Percentiles rank a stretch among this genome's conserved stretches.
Evolutionary conservation across 495 filamentous ascomycete genomes (phyloP).

Genomic region (Glonium stellatum): DNA sequence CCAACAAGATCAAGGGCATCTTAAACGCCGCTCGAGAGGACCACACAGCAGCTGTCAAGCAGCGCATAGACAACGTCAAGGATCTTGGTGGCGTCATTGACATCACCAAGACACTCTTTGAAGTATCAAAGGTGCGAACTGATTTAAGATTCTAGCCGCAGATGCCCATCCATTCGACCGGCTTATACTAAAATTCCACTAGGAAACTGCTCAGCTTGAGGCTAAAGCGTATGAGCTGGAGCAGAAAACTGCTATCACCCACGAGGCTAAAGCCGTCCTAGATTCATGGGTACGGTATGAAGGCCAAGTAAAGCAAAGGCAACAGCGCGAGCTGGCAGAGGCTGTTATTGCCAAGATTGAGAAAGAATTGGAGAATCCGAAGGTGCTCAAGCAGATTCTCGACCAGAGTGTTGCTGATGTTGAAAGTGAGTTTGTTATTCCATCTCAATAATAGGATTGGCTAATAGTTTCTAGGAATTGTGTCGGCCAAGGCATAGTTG

Average conservation of each 20-base stretch:
- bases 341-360: slow-evolving; percentile 89
- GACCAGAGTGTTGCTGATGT: slow-evolving; percentile 91
- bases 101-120: slow-evolving; percentile 92
- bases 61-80: slow-evolving; percentile 84
- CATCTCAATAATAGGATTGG: background rate
- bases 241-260: slow-evolving; percentile 80
- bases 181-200: slow-evolving; percentile 21
- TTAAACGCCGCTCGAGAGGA: slow-evolving; percentile 87
- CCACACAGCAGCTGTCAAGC: slow-evolving; percentile 91
- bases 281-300: slow-evolving; percentile 99
- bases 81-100: slow-evolving; percentile 90
- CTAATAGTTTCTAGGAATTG: slow-evolving; percentile 27
- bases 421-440: slow-evolving; percentile 66
- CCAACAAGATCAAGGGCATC: slow-evolving; percentile 82
- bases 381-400: slow-evolving; percentile 87
- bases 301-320: slow-evolving; percentile 93
- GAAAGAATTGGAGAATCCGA: slow-evolving; percentile 97
- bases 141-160: background rate
- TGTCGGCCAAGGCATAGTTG: slow-evolving; percentile 28
- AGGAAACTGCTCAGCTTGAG: slow-evolving; percentile 97
- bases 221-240: slow-evolving; percentile 93
- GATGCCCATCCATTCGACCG: slow-evolving; percentile 18
- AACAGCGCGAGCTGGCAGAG: slow-evolving; percentile 93
- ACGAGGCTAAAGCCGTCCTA: slow-evolving; percentile 88
- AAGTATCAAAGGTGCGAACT: slow-evolving; percentile 81